Percentiles rank a stretch among this genome's conserved stretches.
These are phyloP conservation scores for Hansenula sp. DNA, from an alignment of 1,139 yeast genomes.

Conservation along the genomic window DNA sequence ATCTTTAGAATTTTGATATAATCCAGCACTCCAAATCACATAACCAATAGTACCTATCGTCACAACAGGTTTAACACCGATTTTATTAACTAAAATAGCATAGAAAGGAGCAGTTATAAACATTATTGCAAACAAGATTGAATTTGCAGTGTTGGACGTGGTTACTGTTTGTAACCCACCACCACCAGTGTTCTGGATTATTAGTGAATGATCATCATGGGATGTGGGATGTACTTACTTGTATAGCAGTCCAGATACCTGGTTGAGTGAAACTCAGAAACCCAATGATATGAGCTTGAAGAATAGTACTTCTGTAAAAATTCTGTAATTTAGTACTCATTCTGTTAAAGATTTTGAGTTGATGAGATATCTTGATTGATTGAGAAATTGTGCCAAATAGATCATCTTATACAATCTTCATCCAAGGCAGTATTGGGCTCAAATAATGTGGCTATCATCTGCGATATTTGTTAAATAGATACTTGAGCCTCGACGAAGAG, in stretches of 20 bases:
- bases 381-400: no score
- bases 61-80: slow-evolving; percentile 42
- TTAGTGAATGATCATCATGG: no score
- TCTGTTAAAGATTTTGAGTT: neutral
- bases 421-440: no score
- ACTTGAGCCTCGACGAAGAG: no score
- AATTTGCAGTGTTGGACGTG: slow-evolving; percentile 12
- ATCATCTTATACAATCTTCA: no score
- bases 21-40: slow-evolving; percentile 24
- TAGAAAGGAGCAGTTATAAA: slow-evolving; percentile 18
- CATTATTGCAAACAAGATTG: slow-evolving; percentile 23
- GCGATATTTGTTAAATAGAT: no score
- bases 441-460: no score
- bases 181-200: no score
- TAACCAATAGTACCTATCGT: slow-evolving; percentile 22
- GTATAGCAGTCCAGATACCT: slow-evolving; percentile 23
- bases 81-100: slow-evolving; percentile 33
- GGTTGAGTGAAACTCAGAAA: slow-evolving; percentile 24
- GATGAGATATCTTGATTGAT: no score
- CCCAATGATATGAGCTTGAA: slow-evolving; percentile 24
- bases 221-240: no score
- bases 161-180: slow-evolving; percentile 18
- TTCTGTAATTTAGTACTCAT: neutral
- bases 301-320: slow-evolving; percentile 12
- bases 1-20: slow-evolving; percentile 22